Percentiles rank a stretch among this genome's conserved stretches.
Conservation (phyloP, 164 flowering plant species). For the Vitis rotundifolia region DNA sequence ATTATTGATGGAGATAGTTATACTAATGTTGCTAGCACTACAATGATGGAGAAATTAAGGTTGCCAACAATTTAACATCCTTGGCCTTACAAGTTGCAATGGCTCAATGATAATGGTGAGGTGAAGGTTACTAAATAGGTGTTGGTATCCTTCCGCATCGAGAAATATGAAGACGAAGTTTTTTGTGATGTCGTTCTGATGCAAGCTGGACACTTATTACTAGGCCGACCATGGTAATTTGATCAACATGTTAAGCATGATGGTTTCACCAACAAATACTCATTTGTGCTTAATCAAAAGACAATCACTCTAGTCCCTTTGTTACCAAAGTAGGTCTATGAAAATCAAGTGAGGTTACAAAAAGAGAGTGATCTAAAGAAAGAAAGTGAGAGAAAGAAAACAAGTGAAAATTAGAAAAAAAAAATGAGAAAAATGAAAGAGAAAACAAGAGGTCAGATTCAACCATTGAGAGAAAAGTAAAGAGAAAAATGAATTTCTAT, state of each 20-base stretch:
- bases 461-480: too few relatives aligned
- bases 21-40: not conserved
- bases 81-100: too few relatives aligned
- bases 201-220: not conserved
- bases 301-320: not conserved
- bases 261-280: not conserved
- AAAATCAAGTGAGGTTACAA: not conserved
- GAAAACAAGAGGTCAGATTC: too few relatives aligned
- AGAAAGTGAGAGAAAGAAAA: not conserved
- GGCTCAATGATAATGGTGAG: too few relatives aligned
- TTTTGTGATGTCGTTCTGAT: not conserved
- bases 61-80: too few relatives aligned
- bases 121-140: too few relatives aligned
- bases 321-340: not conserved
- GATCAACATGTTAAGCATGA: not conserved
- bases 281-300: not conserved
- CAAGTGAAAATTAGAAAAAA: too few relatives aligned
- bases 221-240: not conserved
- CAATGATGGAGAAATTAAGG: not conserved
- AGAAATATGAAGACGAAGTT: not conserved
- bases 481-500: not conserved
- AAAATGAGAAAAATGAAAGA: too few relatives aligned
- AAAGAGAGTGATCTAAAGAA: not conserved
- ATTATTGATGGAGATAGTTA: not conserved
- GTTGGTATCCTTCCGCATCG: not conserved